Conservation (phyloP, 2,329 filamentous ascomycete genomes). For the Pseudovirgaria hyperparasitica region DNA sequence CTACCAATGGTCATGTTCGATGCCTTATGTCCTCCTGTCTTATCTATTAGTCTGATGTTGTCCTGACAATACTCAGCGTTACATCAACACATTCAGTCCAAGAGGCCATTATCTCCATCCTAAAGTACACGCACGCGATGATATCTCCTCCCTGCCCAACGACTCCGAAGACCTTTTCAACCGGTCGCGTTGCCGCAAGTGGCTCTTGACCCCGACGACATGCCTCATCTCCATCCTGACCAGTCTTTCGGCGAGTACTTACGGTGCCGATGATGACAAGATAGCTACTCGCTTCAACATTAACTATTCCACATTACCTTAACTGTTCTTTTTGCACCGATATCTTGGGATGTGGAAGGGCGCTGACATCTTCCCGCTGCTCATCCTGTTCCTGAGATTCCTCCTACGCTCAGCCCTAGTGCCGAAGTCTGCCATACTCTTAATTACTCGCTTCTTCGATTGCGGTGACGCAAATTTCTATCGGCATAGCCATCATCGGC, state of each 20-base stretch:
- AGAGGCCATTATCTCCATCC: too few relatives aligned
- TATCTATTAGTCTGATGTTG: too few relatives aligned
- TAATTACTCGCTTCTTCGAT: constrained; percentile 25
- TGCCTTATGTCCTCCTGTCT: too few relatives aligned
- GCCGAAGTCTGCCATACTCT: constrained; percentile 24
- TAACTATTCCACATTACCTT: constrained; percentile 14
- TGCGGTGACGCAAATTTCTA: constrained; percentile 23
- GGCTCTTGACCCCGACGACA: constrained; percentile 20
- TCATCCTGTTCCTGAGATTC: constrained; percentile 20
- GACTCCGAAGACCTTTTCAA: constrained; percentile 13
- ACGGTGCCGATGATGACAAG: constrained; percentile 12
- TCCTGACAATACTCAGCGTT: too few relatives aligned
- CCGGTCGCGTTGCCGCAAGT: constrained; percentile 20
- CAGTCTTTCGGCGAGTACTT: constrained; percentile 22
- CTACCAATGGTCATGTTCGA: too few relatives aligned
- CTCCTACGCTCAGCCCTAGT: constrained; percentile 23
- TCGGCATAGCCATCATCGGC: constrained; percentile 17
- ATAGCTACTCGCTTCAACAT: constrained; percentile 19
- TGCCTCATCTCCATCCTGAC: constrained; percentile 25
- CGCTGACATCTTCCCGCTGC: constrained; percentile 18
- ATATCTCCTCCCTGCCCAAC: too few relatives aligned
- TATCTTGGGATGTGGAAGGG: constrained; percentile 21
- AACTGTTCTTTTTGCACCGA: constrained; percentile 16
- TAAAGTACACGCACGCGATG: too few relatives aligned
- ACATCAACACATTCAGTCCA: too few relatives aligned